These are phyloP conservation scores for Cladorrhinum sp. DNA, from an alignment of 2,329 filamentous ascomycete genomes.

Conservation along the genomic window DNA sequence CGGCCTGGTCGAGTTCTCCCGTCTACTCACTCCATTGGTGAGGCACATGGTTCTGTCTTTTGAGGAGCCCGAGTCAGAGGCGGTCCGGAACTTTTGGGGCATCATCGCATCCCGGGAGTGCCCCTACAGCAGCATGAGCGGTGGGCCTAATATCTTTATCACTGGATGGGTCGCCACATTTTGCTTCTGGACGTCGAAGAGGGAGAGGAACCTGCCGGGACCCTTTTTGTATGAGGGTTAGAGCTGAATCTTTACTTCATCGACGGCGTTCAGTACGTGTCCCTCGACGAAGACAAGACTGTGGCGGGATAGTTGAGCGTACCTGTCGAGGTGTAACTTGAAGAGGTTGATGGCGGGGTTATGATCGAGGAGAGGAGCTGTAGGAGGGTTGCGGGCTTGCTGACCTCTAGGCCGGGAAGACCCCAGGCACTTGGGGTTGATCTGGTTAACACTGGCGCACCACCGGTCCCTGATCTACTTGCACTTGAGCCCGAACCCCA, in stretches of 20 bases:
- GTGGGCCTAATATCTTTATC: background rate
- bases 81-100: conserved; percentile 38
- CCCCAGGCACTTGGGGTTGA: background rate
- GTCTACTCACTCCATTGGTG: conserved; percentile 39
- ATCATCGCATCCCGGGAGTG: background rate
- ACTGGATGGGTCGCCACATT: conserved; percentile 19
- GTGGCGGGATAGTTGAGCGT: background rate
- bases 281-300: background rate
- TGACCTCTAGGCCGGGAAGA: background rate
- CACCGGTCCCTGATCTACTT: background rate
- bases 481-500: background rate
- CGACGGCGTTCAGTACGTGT: background rate
- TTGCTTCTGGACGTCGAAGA: conserved; percentile 18
- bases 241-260: background rate
- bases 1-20: conserved; percentile 35
- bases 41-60: conserved; percentile 39
- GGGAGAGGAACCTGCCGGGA: background rate
- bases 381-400: background rate
- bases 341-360: background rate
- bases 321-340: background rate
- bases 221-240: background rate
- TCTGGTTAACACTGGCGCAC: too few relatives aligned
- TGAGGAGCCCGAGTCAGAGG: conserved; percentile 25
- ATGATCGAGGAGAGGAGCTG: background rate
- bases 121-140: background rate